A percentile compares a stretch with the other conserved stretches of the same genome.
Conservation (phyloP, 106 monocot species). For the Dendrobium catenatum region DNA sequence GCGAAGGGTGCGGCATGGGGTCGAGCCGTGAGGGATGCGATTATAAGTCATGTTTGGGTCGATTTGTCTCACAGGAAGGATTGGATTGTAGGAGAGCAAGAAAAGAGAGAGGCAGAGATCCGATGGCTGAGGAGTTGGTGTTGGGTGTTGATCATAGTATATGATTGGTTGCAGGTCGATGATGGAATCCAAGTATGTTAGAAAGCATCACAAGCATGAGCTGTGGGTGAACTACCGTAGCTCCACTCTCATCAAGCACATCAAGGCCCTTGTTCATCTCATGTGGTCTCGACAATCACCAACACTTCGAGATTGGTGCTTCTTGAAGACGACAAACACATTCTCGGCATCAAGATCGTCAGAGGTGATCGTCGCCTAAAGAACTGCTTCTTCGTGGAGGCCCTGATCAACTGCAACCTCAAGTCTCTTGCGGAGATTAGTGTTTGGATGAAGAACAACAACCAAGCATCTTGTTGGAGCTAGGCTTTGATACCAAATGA, state of each 20-base stretch:
- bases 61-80: background rate
- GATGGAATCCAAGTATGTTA: constrained; percentile 32
- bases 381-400: constrained; percentile 8
- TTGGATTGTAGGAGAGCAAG: background rate
- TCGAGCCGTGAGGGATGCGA: no score
- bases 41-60: no score
- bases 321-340: constrained; percentile 40
- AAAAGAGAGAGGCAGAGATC: background rate
- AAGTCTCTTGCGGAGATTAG: background rate
- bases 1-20: no score
- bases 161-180: background rate
- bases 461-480: no score
- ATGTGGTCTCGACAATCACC: constrained; percentile 46
- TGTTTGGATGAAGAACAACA: no score
- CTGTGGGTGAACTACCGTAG: constrained; percentile 33
- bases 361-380: constrained; percentile 36
- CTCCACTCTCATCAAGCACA: constrained; percentile 40
- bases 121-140: background rate
- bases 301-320: constrained; percentile 38
- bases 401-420: constrained; percentile 5
- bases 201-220: constrained; percentile 34
- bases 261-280: constrained; percentile 44
- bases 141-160: background rate
- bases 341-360: constrained; percentile 25
- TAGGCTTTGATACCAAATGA: no score